Base-by-base conservation (phyloP, 2,329 filamentous ascomycete genomes). In the Pseudogymnoascus sp. region DNA sequence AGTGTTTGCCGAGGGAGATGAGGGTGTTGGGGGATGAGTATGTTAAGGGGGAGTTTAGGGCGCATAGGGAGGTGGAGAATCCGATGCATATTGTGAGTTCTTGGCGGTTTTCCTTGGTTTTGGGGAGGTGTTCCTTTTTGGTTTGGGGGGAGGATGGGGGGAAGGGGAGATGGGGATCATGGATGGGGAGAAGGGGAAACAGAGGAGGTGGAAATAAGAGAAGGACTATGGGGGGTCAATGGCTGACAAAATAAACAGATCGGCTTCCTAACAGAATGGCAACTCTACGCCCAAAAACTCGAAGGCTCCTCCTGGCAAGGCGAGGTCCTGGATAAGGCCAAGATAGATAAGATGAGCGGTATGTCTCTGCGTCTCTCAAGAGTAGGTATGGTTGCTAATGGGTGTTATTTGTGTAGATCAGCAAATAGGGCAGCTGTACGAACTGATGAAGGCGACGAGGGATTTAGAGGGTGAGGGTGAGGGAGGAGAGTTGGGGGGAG, bases 261-360 rank as follows among this genome's bases (percentile, higher is more conserved):
- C 71, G 95, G 93, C 1, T 99, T 99, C 76, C 81, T 99, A 70
- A 93, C 90, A 0, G 93, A 98, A 76, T 99, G 93, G 93, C 95
- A 99, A 76, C 79, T 91, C 62, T 99, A 98, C 73, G 93, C 92
- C 1, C 93, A 99, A 75, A 88, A 92, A 74, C 79, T 99, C 14
- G 93, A 98, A 73, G 93, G 93, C 0, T 89, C 96, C 62, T 76
- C 82, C 0, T 98, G 95, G 95, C 81, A 84, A 65, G 93, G 89
- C 1, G 90, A 91, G 68, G 93, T 88, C 75, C 82, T 98, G 75
- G 93, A 98, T 68, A 85, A 85, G 69, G 80, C 79, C 0, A 96
- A 96, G 77, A 80, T 98, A 64, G 88, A 92, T 66, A 97, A 96
- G 77, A 90, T 98, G 92, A 98, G 90, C 75, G 93, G 92, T 96